Conservation (phyloP, 192 early-diverging fungal genomes). For the Dimargaris cristalligena region DNA sequence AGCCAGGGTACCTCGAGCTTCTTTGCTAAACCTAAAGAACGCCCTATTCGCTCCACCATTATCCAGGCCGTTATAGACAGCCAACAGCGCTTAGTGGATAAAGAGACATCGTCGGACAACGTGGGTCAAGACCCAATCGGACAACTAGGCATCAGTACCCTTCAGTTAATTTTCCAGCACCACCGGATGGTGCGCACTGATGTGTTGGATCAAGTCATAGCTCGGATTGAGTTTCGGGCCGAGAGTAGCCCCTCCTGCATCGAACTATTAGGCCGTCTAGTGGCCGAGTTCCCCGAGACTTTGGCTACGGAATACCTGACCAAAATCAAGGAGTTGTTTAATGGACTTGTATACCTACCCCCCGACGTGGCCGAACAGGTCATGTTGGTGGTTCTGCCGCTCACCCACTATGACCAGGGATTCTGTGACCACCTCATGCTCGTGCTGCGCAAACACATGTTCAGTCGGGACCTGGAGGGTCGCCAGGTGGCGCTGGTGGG, state of each 20-base stretch:
- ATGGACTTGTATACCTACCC: slow-evolving; percentile 43
- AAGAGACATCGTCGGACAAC: not conserved
- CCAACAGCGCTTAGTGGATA: too few relatives aligned
- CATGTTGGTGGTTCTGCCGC: slow-evolving; percentile 33
- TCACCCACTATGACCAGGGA: slow-evolving; percentile 30
- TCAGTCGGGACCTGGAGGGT: slow-evolving; percentile 41
- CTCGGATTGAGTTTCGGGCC: slow-evolving; percentile 24
- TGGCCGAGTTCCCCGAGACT: slow-evolving; percentile 15
- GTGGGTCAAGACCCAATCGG: not conserved
- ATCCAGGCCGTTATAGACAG: not conserved
- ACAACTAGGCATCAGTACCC: slow-evolving; percentile 13
- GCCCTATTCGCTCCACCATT: not conserved
- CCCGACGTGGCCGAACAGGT: slow-evolving; percentile 30
- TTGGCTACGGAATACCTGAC: slow-evolving; percentile 15
- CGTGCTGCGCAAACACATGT: slow-evolving; percentile 50
- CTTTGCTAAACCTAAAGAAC: slow-evolving; percentile 13
- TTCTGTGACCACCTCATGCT: slow-evolving; percentile 45
- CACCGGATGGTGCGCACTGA: slow-evolving; percentile 51
- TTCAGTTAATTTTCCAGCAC: slow-evolving; percentile 22
- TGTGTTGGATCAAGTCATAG: slow-evolving; percentile 50
- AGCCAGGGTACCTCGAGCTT: not conserved
- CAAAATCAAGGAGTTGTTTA: slow-evolving; percentile 45
- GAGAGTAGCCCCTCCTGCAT: slow-evolving; percentile 13
- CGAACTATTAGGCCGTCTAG: slow-evolving; percentile 15
- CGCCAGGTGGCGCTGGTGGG: slow-evolving; percentile 42